phyloP scores from a whole-genome alignment of 805 yeast genomes.

The Yueomyces sp. region DNA sequence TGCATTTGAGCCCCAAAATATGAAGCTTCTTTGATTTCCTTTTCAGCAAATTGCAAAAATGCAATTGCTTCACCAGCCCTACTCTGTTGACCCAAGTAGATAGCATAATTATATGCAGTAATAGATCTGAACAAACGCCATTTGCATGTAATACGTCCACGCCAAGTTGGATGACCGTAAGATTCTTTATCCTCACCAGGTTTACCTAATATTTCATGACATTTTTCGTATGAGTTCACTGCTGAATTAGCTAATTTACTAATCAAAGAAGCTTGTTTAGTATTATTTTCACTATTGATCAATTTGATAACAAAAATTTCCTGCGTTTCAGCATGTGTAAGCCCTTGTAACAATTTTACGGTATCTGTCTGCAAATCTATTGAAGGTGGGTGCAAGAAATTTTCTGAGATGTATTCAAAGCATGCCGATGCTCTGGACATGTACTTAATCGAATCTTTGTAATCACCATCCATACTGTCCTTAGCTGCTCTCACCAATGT shows the following conservation, averaged over 20 bases:
- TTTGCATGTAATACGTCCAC: conserved; percentile 37
- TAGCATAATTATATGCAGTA: conserved; percentile 46
- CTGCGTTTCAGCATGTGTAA: conserved; percentile 81
- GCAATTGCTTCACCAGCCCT: conserved; percentile 74
- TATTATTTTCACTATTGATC: conserved; percentile 25
- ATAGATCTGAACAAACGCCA: conserved; percentile 42
- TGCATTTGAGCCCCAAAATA: conserved; percentile 24
- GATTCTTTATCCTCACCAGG: conserved; percentile 12
- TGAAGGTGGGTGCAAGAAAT: conserved; percentile 82
- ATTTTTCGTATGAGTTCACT: conserved; percentile 38
- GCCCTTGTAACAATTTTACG: conserved; percentile 43
- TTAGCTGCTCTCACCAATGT: conserved; percentile 40
- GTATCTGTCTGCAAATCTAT: conserved; percentile 61
- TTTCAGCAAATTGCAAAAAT: conserved; percentile 38
- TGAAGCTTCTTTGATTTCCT: conserved; percentile 18
- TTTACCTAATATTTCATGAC: conserved; percentile 32
- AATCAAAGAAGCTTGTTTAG: conserved; percentile 53
- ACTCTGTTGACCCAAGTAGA: conserved; percentile 36
- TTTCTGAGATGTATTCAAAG: conserved; percentile 55
- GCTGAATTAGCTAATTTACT: conserved; percentile 63
- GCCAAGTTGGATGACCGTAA: conserved; percentile 40
- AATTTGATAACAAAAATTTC: conserved; percentile 65
- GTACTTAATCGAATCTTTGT: conserved; percentile 44
- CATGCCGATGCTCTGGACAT: conserved; percentile 74
- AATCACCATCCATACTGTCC: conserved; percentile 26